A percentile compares a stretch with the other conserved stretches of the same genome.
Conservation (phyloP, 441 rosid species). For the Raphanus hybrid region DNA sequence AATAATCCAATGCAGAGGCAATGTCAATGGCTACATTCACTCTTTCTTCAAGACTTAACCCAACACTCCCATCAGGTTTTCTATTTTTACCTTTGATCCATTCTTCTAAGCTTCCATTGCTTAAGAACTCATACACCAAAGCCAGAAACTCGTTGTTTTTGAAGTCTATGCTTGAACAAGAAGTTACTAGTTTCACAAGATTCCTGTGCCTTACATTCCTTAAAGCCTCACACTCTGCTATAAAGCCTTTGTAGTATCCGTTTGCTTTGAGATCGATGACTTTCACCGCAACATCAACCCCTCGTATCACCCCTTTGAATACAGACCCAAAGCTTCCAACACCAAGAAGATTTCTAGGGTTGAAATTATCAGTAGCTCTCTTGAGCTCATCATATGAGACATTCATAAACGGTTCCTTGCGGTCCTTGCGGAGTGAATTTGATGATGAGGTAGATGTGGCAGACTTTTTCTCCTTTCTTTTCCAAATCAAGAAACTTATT, state of each 20-base stretch:
- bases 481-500: slow-evolving; percentile 30
- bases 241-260: slow-evolving; percentile 54
- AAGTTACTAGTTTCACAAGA: slow-evolving; percentile 60
- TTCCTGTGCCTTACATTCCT: slow-evolving; percentile 57
- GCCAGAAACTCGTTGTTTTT: slow-evolving; percentile 55
- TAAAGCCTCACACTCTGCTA: slow-evolving; percentile 58
- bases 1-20: slow-evolving; percentile 58
- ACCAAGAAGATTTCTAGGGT: slow-evolving; percentile 48
- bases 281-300: slow-evolving; percentile 44
- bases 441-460: slow-evolving; percentile 18
- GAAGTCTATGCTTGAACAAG: slow-evolving; percentile 58
- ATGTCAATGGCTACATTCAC: slow-evolving; percentile 52
- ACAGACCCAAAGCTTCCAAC: slow-evolving; percentile 62
- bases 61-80: slow-evolving; percentile 40
- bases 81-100: slow-evolving; percentile 51
- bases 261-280: slow-evolving; percentile 44
- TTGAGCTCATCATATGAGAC: slow-evolving; percentile 54
- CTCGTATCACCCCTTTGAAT: slow-evolving; percentile 45
- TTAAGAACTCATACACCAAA: slow-evolving; percentile 54
- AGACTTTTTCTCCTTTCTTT: slow-evolving; percentile 27
- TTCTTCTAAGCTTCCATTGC: slow-evolving; percentile 55
- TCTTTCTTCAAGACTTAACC: slow-evolving; percentile 50
- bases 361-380: slow-evolving; percentile 47
- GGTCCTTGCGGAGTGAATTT: slow-evolving; percentile 14
- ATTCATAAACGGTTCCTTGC: slow-evolving; percentile 39